Evolutionary conservation across 1,139 yeast species (phyloP), one percentile per base, ranked within the genome.

Genomic region (Chernovozyma sophiae-reginae): DNA sequence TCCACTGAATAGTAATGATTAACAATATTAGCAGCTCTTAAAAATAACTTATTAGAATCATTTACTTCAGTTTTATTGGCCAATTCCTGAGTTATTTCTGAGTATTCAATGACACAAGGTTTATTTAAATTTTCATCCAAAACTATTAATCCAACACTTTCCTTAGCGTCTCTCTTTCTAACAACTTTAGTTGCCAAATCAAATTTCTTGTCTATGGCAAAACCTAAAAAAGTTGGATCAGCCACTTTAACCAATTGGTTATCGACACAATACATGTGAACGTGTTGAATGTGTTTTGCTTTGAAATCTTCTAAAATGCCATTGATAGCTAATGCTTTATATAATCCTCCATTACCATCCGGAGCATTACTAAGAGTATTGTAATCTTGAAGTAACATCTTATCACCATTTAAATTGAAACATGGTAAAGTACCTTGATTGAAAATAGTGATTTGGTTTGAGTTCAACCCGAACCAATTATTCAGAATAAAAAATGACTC

Each of bases 351-450:
- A 57, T 94, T 94, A 2, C 99, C 99, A 59, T 94, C 97, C 2
- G 99, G 98, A 11, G 97, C 86, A 51, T 86, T 86, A 26, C 90
- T 81, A 33, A 86, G 73, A 33, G 70, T 62, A 33, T 64, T 54
- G 35, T 73, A 65, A 6, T 77, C 57, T 43, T 78, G 79, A 51
- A 89, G 52, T 41, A 90, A 71, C 48, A 94, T 77, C 54, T 82
- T 77, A 20, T 70, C 54, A 25, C 97, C 98, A 25, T 77, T 76
- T 35, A 67, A 53, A 50, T 79, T 77, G 49, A 94, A 79, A 47
- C 97, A 95, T 14, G 99, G 99, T 44, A 94, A 69, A 2, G 94
- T 86, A 13, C 98, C 98, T 60, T 94, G 99, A 63, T 90, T 84
- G 60, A 94, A 92, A 52, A 94, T 89, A 7, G 69, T 64, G 32